Evolutionary conservation across 2,329 filamentous ascomycete species (phyloP).

Genomic region (Emydomyces testavorans): DNA sequence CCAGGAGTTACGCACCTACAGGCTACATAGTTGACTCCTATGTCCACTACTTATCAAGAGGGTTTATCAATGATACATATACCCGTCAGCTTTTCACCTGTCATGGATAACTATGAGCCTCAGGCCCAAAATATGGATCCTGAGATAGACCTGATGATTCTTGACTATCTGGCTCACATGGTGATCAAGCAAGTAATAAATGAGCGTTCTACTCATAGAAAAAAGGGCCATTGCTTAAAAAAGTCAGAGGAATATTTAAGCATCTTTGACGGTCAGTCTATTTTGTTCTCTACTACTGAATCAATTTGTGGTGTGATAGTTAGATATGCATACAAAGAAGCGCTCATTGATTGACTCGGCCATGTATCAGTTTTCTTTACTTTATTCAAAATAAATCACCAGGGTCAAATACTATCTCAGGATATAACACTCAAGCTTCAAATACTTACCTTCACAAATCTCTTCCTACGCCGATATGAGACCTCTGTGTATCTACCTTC

Average conservation of each 20-base stretch:
- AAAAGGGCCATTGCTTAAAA: not conserved
- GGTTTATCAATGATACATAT: too few relatives aligned
- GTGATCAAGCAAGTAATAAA: slow-evolving; percentile 36
- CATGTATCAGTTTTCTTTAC: slow-evolving; percentile 32
- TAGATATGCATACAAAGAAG: too few relatives aligned
- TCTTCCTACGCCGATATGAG: slow-evolving; percentile 35
- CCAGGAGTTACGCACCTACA: too few relatives aligned
- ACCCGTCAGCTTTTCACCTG: too few relatives aligned
- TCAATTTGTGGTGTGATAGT: too few relatives aligned
- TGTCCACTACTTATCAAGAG: too few relatives aligned
- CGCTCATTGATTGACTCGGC: slow-evolving; percentile 2
- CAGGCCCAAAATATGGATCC: too few relatives aligned
- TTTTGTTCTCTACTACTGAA: not conserved
- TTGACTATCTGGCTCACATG: slow-evolving; percentile 46
- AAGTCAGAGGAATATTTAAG: slow-evolving; percentile 17
- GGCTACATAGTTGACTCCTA: too few relatives aligned
- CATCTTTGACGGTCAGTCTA: slow-evolving; percentile 23
- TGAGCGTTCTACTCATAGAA: slow-evolving; percentile 18
- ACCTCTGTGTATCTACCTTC: slow-evolving; percentile 30
- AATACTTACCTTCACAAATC: slow-evolving; percentile 38
- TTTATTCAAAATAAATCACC: slow-evolving; percentile 34
- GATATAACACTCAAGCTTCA: slow-evolving; percentile 40
- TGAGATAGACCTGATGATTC: slow-evolving; percentile 40
- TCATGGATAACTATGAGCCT: too few relatives aligned
- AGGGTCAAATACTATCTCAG: slow-evolving; percentile 24